These are phyloP conservation scores for Barbatosphaeria neglecta DNA, from an alignment of 495 filamentous ascomycete genomes.

Conservation along the genomic window DNA sequence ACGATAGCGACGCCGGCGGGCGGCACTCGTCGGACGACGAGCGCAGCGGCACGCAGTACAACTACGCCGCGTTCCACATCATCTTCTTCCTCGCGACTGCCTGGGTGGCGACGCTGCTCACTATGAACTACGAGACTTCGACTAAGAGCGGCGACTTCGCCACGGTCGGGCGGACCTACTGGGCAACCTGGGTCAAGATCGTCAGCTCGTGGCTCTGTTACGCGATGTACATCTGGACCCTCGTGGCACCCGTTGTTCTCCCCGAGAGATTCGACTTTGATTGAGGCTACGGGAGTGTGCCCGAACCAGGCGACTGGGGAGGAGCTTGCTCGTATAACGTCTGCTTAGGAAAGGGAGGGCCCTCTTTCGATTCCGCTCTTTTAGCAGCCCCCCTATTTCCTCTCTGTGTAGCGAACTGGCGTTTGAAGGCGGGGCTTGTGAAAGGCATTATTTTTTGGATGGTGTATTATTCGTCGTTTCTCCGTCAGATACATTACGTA, in stretches of 20 bases:
- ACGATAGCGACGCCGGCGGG: slow-evolving; percentile 51
- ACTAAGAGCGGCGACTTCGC: slow-evolving; percentile 60
- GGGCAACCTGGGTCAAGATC: slow-evolving; percentile 99
- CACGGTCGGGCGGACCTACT: slow-evolving; percentile 87
- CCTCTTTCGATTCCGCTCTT: too few species aligned
- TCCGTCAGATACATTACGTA: too few species aligned
- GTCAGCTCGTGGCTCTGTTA: slow-evolving; percentile 97
- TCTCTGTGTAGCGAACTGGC: too few species aligned
- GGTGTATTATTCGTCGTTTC: too few species aligned
- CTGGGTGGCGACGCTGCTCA: slow-evolving; percentile 90
- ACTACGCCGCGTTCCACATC: slow-evolving; percentile 91
- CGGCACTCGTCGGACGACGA: slow-evolving; percentile 68
- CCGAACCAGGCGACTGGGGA: background rate
- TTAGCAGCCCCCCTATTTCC: too few species aligned
- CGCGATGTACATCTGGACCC: slow-evolving; percentile 82
- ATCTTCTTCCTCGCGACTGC: slow-evolving; percentile 94
- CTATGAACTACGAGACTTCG: slow-evolving; percentile 62
- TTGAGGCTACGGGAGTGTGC: slow-evolving; percentile 2
- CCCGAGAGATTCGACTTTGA: slow-evolving; percentile 69
- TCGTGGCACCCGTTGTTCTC: slow-evolving; percentile 74
- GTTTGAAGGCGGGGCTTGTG: too few species aligned
- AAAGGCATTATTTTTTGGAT: too few species aligned
- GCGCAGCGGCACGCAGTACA: slow-evolving; percentile 81
- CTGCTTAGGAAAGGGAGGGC: too few species aligned
- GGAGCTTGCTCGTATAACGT: background rate